These are phyloP conservation scores for Pholiota molesta DNA, from an alignment of 768 basidiomycete species.

Conservation along the genomic window DNA sequence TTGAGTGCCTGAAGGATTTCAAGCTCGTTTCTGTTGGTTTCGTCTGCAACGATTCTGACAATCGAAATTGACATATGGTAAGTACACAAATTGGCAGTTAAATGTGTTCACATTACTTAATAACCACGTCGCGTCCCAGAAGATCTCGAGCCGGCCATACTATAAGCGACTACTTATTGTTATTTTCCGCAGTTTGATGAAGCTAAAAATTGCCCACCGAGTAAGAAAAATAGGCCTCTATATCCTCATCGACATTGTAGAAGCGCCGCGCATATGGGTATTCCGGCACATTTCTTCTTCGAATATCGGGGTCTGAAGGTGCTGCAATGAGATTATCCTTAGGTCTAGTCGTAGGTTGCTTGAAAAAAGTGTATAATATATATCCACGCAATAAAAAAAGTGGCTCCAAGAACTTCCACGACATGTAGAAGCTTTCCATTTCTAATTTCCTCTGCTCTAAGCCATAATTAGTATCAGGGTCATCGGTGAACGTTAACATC, in stretches of 20 bases:
- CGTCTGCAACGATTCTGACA: conserved; percentile 6
- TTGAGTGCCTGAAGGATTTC: conserved; percentile 6
- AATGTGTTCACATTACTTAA: conserved; percentile 12
- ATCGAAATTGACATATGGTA: neutral
- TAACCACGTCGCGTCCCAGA: conserved; percentile 16
- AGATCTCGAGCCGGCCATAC: conserved; percentile 17
- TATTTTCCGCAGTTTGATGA: too few species aligned
- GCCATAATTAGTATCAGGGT: neutral
- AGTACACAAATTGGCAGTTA: neutral
- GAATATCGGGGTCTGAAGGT: neutral
- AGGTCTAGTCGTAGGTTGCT: neutral
- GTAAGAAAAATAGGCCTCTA: neutral
- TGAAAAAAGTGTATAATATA: conserved; percentile 4
- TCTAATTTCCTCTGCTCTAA: neutral
- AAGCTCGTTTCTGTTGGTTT: neutral
- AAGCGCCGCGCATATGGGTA: neutral
- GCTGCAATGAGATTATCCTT: neutral
- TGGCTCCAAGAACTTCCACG: conserved; percentile 11
- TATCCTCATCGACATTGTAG: neutral
- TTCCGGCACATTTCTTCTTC: neutral
- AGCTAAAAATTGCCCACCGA: neutral
- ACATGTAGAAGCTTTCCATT: neutral
- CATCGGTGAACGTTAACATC: neutral
- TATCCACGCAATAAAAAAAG: conserved; percentile 17
- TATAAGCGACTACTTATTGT: neutral